Percentiles rank a stretch among this genome's conserved stretches.
Conservation (phyloP, 1,139 yeast genomes). For the Zygosaccharomyces sapae region DNA sequence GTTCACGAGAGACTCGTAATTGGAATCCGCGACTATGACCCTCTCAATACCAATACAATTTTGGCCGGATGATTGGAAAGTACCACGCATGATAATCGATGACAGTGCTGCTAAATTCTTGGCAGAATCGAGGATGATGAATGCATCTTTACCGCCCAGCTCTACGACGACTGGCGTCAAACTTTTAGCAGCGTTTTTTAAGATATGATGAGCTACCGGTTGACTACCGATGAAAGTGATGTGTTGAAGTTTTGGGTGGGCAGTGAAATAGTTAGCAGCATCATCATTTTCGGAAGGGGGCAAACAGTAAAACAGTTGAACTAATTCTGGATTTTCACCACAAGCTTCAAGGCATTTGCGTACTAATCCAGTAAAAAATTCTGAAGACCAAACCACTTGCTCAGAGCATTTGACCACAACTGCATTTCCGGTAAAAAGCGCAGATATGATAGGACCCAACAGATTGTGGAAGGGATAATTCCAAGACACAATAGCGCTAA, state of each 20-base stretch:
- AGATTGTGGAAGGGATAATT: conserved; percentile 92
- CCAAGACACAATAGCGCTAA: conserved; percentile 91
- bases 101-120: conserved; percentile 57
- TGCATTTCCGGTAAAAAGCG: conserved; percentile 86
- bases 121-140: conserved; percentile 74
- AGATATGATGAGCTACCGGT: conserved; percentile 86
- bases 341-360: conserved; percentile 66
- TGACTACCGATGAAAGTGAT: conserved; percentile 94
- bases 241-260: conserved; percentile 78
- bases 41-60: conserved; percentile 96
- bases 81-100: conserved; percentile 84
- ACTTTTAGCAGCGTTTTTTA: conserved; percentile 72
- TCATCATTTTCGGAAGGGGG: conserved; percentile 68
- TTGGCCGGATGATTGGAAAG: conserved; percentile 96
- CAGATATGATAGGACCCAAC: conserved; percentile 86
- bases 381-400: conserved; percentile 92
- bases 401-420: conserved; percentile 91
- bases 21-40: conserved; percentile 68
- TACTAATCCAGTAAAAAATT: conserved; percentile 66
- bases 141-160: conserved; percentile 92
- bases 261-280: conserved; percentile 72
- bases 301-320: conserved; percentile 63
- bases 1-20: conserved; percentile 58
- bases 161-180: conserved; percentile 93
- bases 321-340: conserved; percentile 73